Evolutionary conservation across 345 rosid species (phyloP), one percentile per base, ranked within the genome.

Genomic region (Geranium rotundifolium): DNA sequence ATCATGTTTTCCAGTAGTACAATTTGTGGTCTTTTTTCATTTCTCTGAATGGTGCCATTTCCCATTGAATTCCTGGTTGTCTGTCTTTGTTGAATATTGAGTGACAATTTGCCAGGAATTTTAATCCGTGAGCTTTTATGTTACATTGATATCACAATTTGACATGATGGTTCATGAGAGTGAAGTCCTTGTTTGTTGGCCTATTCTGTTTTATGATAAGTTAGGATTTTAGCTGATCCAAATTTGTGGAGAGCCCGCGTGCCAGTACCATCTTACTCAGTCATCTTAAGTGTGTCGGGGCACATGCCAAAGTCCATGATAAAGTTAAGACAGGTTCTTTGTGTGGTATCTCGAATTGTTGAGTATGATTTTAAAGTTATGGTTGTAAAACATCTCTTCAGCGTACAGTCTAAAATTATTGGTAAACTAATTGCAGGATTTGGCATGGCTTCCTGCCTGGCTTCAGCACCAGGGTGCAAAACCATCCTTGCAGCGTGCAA

Each of bases 361-460:
- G 20, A 50, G 17, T 3, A 19, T 17, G n/a, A 4, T 56, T 17
- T 16, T 29, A 41, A 16, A 57, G 19, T 7, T 55, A 18, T 55
- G 20, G 10, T 17, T 55, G 20, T 2, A n/a, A 16, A 55, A 9
- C 20, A 55, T 1, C 20, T 17, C 50, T 46, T 29, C 17, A 7
- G 2, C 19, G 23, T 13, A 61, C 46, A 18, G 18, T 56, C 30
- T 12, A 4, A 37, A 46, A 46, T 46, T 5, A 46, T 0, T 46
- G 14, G 52, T 46, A 46, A 34, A 34, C 10, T 1, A 34, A 46
- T 65, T 39, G 60, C 72, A 81, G 84, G 84, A 82, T 65, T 60
- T 68, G 20, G 78, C 68, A 29, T 80, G 84, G 82, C 74, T 82
- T 8, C 83, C 84, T 9, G 65, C 68, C 64, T 80, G 79, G 82